Evolutionary conservation across 768 basidiomycete genomes (phyloP).

Genomic region (Collybiopsis confluens): DNA sequence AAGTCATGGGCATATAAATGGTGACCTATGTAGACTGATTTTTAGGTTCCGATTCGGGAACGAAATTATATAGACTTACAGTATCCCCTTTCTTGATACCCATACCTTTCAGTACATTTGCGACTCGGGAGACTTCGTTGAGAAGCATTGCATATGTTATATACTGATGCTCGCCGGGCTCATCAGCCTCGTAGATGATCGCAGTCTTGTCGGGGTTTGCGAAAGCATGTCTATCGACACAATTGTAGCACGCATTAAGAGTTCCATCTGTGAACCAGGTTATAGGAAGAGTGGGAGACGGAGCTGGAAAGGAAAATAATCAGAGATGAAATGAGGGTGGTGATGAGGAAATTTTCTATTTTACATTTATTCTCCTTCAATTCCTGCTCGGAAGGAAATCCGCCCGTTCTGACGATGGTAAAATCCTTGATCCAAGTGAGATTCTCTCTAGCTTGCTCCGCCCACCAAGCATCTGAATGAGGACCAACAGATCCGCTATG

Average conservation of each 20-base stretch:
- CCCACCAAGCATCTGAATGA: constrained; percentile 86
- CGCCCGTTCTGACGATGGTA: neutral
- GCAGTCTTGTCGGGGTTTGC: constrained; percentile 87
- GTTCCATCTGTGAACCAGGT: constrained; percentile 96
- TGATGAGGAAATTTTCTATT: neutral
- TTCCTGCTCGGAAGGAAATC: constrained; percentile 6
- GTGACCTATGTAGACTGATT: constrained; percentile 89
- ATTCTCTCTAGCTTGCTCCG: constrained; percentile 14
- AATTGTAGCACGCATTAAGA: constrained; percentile 94
- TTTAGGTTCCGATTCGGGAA: neutral
- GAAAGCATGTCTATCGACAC: constrained; percentile 95
- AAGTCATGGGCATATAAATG: constrained; percentile 91
- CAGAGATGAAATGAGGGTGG: constrained; percentile 52
- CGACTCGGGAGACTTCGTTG: constrained; percentile 82
- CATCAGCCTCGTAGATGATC: constrained; percentile 98
- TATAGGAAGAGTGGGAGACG: constrained; percentile 84
- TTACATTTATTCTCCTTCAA: constrained; percentile 2
- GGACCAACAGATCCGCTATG: constrained; percentile 74
- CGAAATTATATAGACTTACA: neutral
- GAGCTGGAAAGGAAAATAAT: constrained; percentile 81
- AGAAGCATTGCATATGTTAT: constrained; percentile 84
- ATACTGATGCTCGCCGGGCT: constrained; percentile 73
- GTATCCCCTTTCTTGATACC: constrained; percentile 70
- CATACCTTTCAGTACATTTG: constrained; percentile 85
- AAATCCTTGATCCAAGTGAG: neutral